Evolutionary conservation across 2,329 filamentous ascomycete genomes (phyloP).

Genomic region (Sporothrix euskadiensis): DNA sequence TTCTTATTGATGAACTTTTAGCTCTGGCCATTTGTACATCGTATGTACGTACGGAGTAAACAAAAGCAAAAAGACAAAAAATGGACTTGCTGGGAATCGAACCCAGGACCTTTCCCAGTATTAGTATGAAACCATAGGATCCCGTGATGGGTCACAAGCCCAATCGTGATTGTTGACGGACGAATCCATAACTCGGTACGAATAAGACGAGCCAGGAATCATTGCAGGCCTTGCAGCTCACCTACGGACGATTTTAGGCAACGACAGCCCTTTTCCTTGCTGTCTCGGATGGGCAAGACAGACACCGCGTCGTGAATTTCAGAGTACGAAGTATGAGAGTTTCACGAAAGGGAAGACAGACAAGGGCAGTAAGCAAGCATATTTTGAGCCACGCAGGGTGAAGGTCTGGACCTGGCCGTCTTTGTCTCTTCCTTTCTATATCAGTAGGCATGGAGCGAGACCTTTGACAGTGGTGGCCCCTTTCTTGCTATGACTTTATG

Average conservation of each 20-base stretch:
- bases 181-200: no score
- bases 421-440: neutral
- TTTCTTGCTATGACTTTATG: neutral
- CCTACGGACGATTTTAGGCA: neutral
- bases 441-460: neutral
- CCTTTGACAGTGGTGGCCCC: neutral
- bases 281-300: neutral
- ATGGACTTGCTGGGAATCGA: no score
- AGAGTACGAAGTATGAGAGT: neutral
- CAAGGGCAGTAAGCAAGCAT: conserved; percentile 7
- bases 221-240: no score
- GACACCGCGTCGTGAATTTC: neutral
- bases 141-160: no score
- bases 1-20: no score
- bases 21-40: no score
- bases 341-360: neutral
- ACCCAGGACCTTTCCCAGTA: no score
- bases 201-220: no score
- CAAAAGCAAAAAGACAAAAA: no score
- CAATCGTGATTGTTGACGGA: no score
- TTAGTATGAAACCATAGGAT: no score
- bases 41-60: no score
- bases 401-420: neutral
- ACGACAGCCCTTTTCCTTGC: neutral
- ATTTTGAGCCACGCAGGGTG: neutral